Evolutionary conservation across 805 yeast genomes (phyloP).

Genomic region (Starmerella vaccinii): DNA sequence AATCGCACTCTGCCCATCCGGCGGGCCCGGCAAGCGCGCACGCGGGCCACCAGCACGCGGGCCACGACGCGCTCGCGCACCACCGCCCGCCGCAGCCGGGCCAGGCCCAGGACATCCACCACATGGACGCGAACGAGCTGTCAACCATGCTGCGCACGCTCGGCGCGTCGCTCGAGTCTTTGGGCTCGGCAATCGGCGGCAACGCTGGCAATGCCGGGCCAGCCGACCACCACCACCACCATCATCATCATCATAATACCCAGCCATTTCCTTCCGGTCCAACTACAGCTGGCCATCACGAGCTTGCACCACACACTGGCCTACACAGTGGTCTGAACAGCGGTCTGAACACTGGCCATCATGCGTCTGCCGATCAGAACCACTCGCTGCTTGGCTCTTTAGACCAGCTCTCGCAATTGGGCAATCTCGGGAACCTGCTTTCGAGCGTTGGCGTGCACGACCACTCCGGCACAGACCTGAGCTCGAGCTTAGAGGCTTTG

Average conservation of each 20-base stretch:
- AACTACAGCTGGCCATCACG: no score
- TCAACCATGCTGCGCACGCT: slow-evolving; percentile 1
- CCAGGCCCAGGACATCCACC: not conserved
- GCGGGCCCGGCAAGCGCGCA: not conserved
- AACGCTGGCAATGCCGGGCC: not conserved
- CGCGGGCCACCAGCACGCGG: not conserved
- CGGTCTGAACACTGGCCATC: not conserved
- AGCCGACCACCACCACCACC: no score
- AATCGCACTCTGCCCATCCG: not conserved
- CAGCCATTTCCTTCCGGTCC: no score
- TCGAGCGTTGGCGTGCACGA: not conserved
- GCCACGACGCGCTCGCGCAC: not conserved
- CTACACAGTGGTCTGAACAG: no score
- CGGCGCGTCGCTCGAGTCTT: not conserved
- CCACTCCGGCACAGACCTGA: not conserved
- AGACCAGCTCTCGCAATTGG: not conserved
- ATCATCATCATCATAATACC: no score
- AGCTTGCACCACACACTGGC: no score
- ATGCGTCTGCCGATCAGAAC: not conserved
- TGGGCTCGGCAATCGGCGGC: slow-evolving; percentile 1
- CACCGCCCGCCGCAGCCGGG: not conserved
- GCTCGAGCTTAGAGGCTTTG: not conserved
- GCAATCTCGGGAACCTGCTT: not conserved
- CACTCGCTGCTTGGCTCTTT: not conserved
- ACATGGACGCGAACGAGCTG: slow-evolving; percentile 1